phyloP scores from a whole-genome alignment of 768 basidiomycete genomes.

The Mycena rebaudengoi region DNA sequence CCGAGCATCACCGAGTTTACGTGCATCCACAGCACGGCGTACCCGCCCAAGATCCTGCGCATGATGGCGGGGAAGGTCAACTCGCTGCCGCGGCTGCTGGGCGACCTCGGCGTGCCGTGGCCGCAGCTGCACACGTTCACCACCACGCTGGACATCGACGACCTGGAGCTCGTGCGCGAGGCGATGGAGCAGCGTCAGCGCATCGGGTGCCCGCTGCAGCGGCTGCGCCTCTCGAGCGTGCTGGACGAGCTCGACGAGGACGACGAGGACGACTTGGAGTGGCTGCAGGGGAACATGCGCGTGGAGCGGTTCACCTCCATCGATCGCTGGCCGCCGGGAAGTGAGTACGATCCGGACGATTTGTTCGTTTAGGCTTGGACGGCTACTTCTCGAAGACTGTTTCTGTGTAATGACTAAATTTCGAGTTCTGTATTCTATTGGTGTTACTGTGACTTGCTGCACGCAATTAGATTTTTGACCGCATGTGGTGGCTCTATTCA shows the following conservation, averaged over 20 bases:
- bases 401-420: no score
- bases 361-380: slow-evolving; percentile 18
- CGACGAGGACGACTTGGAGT: slow-evolving; percentile 12
- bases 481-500: no score
- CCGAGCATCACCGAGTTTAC: slow-evolving; percentile 22
- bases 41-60: slow-evolving; percentile 9
- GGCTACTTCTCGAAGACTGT: no score
- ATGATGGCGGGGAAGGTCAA: slow-evolving; percentile 15
- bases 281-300: slow-evolving; percentile 14
- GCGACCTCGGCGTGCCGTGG: slow-evolving; percentile 15
- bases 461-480: no score
- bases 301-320: slow-evolving; percentile 2
- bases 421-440: no score
- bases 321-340: slow-evolving; percentile 25
- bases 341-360: slow-evolving; percentile 26
- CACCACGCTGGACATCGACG: slow-evolving; percentile 12
- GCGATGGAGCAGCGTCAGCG: slow-evolving; percentile 18
- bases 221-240: background rate
- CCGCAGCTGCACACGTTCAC: slow-evolving; percentile 13
- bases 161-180: slow-evolving; percentile 1
- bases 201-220: slow-evolving; percentile 9
- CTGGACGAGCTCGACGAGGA: slow-evolving; percentile 18
- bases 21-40: slow-evolving; percentile 2
- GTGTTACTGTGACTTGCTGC: no score
- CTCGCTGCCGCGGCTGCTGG: background rate